Conservation (phyloP, 257 asterid genomes). For the Linaria vulgaris region DNA sequence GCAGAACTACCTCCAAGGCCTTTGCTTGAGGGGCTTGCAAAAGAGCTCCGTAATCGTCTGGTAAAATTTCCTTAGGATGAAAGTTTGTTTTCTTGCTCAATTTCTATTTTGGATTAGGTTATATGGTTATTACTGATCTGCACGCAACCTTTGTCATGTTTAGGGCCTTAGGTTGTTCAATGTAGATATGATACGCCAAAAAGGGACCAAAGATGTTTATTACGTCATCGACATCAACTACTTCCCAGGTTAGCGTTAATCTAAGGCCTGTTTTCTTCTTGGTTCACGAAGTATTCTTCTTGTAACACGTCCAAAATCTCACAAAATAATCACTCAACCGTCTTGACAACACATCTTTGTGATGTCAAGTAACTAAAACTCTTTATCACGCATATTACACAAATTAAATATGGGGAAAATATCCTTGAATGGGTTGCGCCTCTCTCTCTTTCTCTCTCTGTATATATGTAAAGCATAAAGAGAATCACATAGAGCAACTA, state of each 20-base stretch:
- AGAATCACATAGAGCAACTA: too few species aligned
- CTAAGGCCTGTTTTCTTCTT: background rate
- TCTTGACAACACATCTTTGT: too few species aligned
- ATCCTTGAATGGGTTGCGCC: too few species aligned
- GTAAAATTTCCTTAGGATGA: conserved; percentile 29
- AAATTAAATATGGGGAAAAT: too few species aligned
- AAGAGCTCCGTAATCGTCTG: conserved; percentile 61
- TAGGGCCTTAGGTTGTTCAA: conserved; percentile 88
- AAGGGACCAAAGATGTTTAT: conserved; percentile 63
- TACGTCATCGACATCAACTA: conserved; percentile 90
- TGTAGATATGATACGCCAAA: conserved; percentile 74
- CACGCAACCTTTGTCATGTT: background rate
- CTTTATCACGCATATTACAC: too few species aligned
- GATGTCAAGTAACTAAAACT: too few species aligned
- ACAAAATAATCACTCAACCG: background rate
- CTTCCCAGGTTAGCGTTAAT: conserved; percentile 66
- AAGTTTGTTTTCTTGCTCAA: background rate
- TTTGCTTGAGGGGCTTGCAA: conserved; percentile 69
- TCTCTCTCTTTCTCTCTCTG: too few species aligned
- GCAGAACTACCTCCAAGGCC: conserved; percentile 79
- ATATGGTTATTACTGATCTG: background rate
- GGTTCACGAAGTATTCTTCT: background rate
- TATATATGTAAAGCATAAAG: too few species aligned
- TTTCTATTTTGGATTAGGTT: background rate
- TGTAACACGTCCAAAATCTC: background rate